Percentiles rank a stretch among this genome's conserved stretches.
These are phyloP conservation scores for Coniochaeta prunicola DNA, from an alignment of 2,329 filamentous ascomycete genomes.

Conservation along the genomic window DNA sequence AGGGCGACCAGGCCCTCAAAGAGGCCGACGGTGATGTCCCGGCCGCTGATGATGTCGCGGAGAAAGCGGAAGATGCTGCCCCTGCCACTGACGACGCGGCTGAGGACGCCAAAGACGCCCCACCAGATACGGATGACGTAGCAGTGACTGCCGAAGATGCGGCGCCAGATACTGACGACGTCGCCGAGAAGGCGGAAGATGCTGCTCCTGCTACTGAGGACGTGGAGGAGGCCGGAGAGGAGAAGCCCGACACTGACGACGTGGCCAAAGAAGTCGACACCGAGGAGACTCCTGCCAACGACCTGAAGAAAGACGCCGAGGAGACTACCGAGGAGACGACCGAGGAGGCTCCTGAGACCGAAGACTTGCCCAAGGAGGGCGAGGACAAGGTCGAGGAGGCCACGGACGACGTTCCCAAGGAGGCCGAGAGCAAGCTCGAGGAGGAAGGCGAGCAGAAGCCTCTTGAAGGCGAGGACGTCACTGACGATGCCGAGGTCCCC, in stretches of 20 bases:
- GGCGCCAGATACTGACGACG: neutral
- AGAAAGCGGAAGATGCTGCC: slow-evolving; percentile 12
- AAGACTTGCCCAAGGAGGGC: slow-evolving; percentile 4
- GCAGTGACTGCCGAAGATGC: neutral
- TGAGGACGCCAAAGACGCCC: slow-evolving; percentile 4
- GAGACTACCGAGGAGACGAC: slow-evolving; percentile 8
- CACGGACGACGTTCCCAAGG: slow-evolving; percentile 3
- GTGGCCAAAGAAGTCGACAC: slow-evolving; percentile 4
- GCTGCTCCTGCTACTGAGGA: slow-evolving; percentile 1
- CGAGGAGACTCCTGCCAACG: slow-evolving; percentile 1
- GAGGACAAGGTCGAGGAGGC: slow-evolving; percentile 9
- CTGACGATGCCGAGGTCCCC: slow-evolving; percentile 5
- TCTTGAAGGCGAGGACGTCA: slow-evolving; percentile 9
- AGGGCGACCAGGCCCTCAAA: slow-evolving; percentile 1
- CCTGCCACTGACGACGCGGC: slow-evolving; percentile 14
- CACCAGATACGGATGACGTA: slow-evolving; percentile 33
- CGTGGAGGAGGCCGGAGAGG: slow-evolving; percentile 6
- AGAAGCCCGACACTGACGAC: slow-evolving; percentile 5
- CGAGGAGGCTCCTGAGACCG: slow-evolving; percentile 8
- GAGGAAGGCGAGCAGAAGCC: slow-evolving; percentile 7
- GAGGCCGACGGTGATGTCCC: neutral
- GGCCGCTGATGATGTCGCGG: slow-evolving; percentile 9
- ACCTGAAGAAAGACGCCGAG: slow-evolving; percentile 5
- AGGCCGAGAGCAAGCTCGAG: slow-evolving; percentile 6
- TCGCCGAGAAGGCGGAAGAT: slow-evolving; percentile 5